phyloP scores from a whole-genome alignment of 164 flowering plant genomes.

The Magnolia officinalis region DNA sequence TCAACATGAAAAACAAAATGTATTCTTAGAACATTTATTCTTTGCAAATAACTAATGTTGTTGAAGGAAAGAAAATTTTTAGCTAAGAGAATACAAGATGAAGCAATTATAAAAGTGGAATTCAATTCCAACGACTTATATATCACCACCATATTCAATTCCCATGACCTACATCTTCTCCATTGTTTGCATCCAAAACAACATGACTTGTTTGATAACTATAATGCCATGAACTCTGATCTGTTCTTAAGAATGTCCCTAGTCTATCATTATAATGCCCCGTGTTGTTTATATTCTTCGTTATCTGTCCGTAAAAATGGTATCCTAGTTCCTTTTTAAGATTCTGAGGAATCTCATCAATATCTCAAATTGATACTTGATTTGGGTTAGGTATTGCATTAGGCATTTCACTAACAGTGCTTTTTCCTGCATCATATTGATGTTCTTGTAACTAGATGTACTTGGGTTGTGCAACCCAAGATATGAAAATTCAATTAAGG shows the following conservation, averaged over 20 bases:
- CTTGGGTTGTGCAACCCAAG: conserved; percentile 48
- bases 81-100: too few species aligned
- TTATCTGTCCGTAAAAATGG: conserved; percentile 69
- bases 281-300: neutral
- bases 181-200: neutral
- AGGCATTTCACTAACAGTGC: neutral
- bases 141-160: too few species aligned
- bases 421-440: neutral
- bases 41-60: too few species aligned
- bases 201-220: neutral
- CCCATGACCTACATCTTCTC: too few species aligned
- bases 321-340: conserved; percentile 93
- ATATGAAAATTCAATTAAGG: conserved; percentile 92
- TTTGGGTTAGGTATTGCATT: conserved; percentile 76
- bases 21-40: too few species aligned
- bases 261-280: neutral
- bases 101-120: too few species aligned
- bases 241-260: neutral
- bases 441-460: too few species aligned
- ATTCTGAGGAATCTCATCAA: conserved; percentile 52
- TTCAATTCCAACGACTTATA: too few species aligned
- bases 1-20: too few species aligned
- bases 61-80: too few species aligned
- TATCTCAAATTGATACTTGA: conserved; percentile 99
- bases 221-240: neutral